Evolutionary conservation across 2,329 filamentous ascomycete genomes (phyloP).

Genomic region (Neofusicoccum umdonicola): DNA sequence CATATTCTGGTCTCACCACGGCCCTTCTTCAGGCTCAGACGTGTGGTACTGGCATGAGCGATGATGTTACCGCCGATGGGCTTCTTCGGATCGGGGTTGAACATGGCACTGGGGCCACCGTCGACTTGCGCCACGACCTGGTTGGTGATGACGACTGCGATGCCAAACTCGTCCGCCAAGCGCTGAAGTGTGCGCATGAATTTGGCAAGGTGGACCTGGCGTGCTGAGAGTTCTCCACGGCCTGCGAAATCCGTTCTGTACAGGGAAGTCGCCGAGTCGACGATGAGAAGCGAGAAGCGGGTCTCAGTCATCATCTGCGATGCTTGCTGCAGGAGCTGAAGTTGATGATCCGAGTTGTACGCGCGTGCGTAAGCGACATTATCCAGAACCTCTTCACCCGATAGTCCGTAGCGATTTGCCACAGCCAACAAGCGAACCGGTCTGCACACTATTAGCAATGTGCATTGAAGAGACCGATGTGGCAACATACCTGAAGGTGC

Average conservation of each 20-base stretch:
- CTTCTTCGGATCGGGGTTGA: constrained; percentile 98
- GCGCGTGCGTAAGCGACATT: constrained; percentile 97
- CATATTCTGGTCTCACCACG: constrained; percentile 93
- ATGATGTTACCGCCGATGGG: constrained; percentile 99
- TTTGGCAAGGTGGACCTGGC: constrained; percentile 84
- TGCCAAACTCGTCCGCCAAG: constrained; percentile 79
- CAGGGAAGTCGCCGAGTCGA: constrained; percentile 91
- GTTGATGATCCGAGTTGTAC: constrained; percentile 97
- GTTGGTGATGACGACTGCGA: constrained; percentile 97
- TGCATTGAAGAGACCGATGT: neutral
- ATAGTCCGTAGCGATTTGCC: constrained; percentile 89
- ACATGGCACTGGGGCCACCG: constrained; percentile 94
- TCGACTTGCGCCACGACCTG: constrained; percentile 98
- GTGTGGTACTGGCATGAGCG: constrained; percentile 92
- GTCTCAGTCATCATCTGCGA: constrained; percentile 99
- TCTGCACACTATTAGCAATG: constrained; percentile 35
- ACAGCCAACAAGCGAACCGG: constrained; percentile 88
- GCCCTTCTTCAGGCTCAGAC: constrained; percentile 93
- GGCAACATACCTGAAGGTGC: constrained; percentile 66
- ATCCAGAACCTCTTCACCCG: constrained; percentile 94
- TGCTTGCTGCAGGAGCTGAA: constrained; percentile 91
- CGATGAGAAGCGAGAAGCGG: constrained; percentile 89
- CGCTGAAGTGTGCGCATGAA: constrained; percentile 83
- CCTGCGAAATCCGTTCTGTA: constrained; percentile 97
- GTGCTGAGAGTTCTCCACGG: constrained; percentile 91